Evolutionary conservation across 139 green algal species (phyloP), one percentile per base, ranked within the genome.

Genomic region (Coccomyxa sp.): DNA sequence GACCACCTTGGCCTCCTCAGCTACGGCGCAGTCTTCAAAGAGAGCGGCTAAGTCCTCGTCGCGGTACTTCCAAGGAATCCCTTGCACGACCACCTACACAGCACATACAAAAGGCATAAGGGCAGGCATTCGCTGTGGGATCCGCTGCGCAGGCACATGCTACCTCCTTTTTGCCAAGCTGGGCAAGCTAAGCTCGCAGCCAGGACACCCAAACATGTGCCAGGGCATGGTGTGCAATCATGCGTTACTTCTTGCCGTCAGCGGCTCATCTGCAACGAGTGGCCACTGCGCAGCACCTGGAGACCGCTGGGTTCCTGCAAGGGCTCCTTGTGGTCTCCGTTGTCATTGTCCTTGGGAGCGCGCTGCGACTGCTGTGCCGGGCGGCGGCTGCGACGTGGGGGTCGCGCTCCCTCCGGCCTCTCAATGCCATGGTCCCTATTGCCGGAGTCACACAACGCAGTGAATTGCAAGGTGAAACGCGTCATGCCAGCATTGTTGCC

Each of bases 61-160:
- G 21, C 88, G 96, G 88, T 94, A 97, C 67, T 86, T 88, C 93
- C 94, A 98, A 60, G 95, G 94, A 58, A 98, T 93, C 87, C 96
- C 95, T 80, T 97, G 94, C 31, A 98, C 94, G 79, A 97, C 94
- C 28, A 98, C 86, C 94, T 98, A 88, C 58, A 78, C 71, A 78
- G 71, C 71, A 28, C 71, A 21, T 31, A 51, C 38, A 51, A 51
- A 21, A 1, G 71, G 71, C 71, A 28, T 78, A 10, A 11, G 71
- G 27, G 7, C 27, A 31, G n/a, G 38, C 38, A 51, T 51, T 51
- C 7, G 38, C 7, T 51, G 38, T 51, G 38, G 38, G 38, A 7
- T 7, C 38, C 38, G 38, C 38, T 51, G 38, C 7, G 38, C 38
- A 51, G 38, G 38, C 38, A 51, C 38, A 51, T 51, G 38, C 38